Conservation (phyloP, 2,329 filamentous ascomycete species). For the Penicillium sp. region DNA sequence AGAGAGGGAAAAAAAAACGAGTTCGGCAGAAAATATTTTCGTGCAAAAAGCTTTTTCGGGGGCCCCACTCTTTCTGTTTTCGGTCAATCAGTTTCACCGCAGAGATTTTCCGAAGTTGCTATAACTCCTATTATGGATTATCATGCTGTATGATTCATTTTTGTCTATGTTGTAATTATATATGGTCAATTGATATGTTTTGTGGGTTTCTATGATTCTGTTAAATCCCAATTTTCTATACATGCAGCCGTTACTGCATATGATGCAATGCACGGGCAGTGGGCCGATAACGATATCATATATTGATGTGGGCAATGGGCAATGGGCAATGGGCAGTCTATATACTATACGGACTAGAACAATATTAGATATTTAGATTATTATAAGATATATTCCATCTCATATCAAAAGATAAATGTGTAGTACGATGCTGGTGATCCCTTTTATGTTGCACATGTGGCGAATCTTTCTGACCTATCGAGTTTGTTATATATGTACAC, state of each 20-base stretch:
- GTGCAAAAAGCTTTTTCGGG: constrained; percentile 6
- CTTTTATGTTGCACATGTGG: background rate
- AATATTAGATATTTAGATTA: background rate
- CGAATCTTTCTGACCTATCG: background rate
- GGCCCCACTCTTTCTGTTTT: constrained; percentile 9
- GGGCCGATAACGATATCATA: constrained; percentile 5
- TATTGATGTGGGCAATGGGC: background rate
- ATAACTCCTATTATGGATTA: background rate
- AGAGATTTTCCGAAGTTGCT: background rate
- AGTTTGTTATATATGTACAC: background rate
- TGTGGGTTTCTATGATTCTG: background rate
- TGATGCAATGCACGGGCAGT: constrained; percentile 4
- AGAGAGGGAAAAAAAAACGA: constrained; percentile 24
- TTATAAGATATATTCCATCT: background rate
- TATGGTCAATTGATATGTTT: background rate
- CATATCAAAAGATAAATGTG: background rate
- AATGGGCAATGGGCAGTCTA: background rate
- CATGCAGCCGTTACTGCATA: background rate
- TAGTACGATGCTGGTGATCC: background rate
- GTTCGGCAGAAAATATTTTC: constrained; percentile 22
- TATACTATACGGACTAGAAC: background rate
- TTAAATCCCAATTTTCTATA: background rate
- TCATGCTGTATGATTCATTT: background rate
- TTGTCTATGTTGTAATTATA: too few species aligned
- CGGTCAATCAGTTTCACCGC: constrained; percentile 2